These are phyloP conservation scores for Vitis rotundifolia DNA, from an alignment of 164 flowering plant genomes.

Conservation along the genomic window DNA sequence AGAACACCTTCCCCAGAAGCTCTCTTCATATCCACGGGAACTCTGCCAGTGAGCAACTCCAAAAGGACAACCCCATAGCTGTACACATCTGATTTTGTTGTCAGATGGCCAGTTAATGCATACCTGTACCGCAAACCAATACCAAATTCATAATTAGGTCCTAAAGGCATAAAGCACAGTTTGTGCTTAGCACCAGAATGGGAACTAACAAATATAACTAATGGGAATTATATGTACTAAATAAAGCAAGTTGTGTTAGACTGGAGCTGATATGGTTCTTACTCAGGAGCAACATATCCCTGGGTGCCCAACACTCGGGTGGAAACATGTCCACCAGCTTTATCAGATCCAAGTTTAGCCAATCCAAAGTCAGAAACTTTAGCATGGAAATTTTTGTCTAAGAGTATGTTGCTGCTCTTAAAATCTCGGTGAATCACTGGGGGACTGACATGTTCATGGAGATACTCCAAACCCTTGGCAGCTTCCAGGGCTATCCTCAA, in stretches of 20 bases:
- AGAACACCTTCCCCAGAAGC: conserved; percentile 86
- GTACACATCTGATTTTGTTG: conserved; percentile 96
- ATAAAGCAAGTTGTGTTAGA: too few species aligned
- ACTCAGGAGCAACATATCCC: conserved; percentile 98
- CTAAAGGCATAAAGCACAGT: too few species aligned
- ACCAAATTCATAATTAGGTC: neutral
- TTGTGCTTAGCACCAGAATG: too few species aligned
- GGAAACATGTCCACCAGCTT: conserved; percentile 93
- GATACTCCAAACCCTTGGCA: conserved; percentile 94
- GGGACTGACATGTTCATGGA: conserved; percentile 86
- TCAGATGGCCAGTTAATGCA: conserved; percentile 94
- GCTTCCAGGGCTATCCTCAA: conserved; percentile 90
- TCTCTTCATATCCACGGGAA: conserved; percentile 88
- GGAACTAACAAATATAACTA: too few species aligned
- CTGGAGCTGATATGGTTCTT: conserved; percentile 25
- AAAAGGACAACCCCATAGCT: conserved; percentile 97
- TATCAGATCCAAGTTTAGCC: conserved; percentile 92
- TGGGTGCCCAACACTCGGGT: conserved; percentile 96
- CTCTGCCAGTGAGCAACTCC: conserved; percentile 94
- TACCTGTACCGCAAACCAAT: conserved; percentile 48
- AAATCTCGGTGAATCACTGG: conserved; percentile 97
- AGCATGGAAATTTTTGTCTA: conserved; percentile 85
- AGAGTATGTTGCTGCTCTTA: conserved; percentile 90
- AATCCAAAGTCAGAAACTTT: conserved; percentile 97
- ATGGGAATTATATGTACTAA: too few species aligned